Conservation (phyloP, 306 rosid species). For the Rosa rugosa region DNA sequence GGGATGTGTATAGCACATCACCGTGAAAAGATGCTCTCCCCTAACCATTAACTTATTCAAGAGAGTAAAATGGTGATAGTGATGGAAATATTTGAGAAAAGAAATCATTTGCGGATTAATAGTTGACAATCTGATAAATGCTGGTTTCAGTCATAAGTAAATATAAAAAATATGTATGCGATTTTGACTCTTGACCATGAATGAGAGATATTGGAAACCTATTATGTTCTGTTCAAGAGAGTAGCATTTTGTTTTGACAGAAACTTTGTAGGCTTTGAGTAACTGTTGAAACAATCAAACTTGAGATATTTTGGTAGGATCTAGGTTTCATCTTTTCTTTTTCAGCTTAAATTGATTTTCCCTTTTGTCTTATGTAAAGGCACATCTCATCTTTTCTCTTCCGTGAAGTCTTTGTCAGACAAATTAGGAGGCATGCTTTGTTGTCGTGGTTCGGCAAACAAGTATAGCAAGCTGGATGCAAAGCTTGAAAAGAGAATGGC, state of each 20-base stretch:
- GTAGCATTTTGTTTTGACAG: neutral
- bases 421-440: slow-evolving; percentile 62
- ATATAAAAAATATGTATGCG: neutral
- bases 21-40: neutral
- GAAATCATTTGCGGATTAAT: neutral
- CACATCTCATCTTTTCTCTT: slow-evolving; percentile 34
- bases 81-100: neutral
- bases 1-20: neutral
- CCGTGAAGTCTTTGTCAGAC: slow-evolving; percentile 35
- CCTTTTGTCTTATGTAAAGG: slow-evolving; percentile 40
- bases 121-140: neutral
- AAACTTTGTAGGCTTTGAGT: neutral
- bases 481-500: slow-evolving; percentile 64
- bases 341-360: slow-evolving; percentile 18
- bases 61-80: neutral
- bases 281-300: neutral
- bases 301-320: neutral
- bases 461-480: slow-evolving; percentile 58
- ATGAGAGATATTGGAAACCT: neutral
- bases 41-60: neutral
- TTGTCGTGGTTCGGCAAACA: slow-evolving; percentile 40
- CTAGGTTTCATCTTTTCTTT: slow-evolving; percentile 8
- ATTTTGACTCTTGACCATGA: slow-evolving; percentile 4
- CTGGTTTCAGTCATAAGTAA: neutral
- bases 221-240: neutral